Evolutionary conservation across 495 filamentous ascomycete species (phyloP), one percentile per base, ranked within the genome.

Genomic region (Chaetomium tenue): DNA sequence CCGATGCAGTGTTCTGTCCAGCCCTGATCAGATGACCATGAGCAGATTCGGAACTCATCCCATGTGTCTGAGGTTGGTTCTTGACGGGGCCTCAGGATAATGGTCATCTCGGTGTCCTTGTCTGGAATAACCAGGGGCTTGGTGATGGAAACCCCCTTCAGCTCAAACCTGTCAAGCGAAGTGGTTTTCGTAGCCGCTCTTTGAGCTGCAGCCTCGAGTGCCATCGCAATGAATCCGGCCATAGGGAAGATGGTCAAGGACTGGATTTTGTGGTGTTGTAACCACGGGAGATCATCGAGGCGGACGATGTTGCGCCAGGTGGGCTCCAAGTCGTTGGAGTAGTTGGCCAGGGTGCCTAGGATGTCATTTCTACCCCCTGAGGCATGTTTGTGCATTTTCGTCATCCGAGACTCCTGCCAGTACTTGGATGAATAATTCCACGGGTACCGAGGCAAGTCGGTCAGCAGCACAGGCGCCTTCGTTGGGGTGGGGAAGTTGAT

Each of bases 191-290:
- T 25, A 2, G 70, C 60, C 0, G 79, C 77, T 47, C 53, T 3
- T n/a, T 56, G 53, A 40, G 20, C 55, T 28, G 76, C 70, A 0
- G 84, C 79, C 63, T 91, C 87, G 0, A 87, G 55, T 1, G 82
- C 84, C 75, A 85, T 85, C 4, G 79, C 74, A 30, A 86, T 66
- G 61, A 84, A 89, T 0, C 80, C 84, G 8, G 86, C 80, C 60
- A 82, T 83, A n/a, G 89, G 88, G 63, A 87, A 87, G 0, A 91
- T 74, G 1, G 72, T 78, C 54, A 78, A 58, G 1, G 73, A 76
- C 52, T 82, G 79, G 47, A 84, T 71, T 59, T 68, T 74, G 71
- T 87, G 85, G 47, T 85, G 82, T 15, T 71, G 58, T 1, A 87
- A 56, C 85, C 84, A 88, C 0, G 83, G 81, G 0, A 80, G 65